A percentile compares a stretch with the other conserved stretches of the same genome.
Evolutionary conservation across 257 asterid species (phyloP).

Genomic region (Apocynum venetum): DNA sequence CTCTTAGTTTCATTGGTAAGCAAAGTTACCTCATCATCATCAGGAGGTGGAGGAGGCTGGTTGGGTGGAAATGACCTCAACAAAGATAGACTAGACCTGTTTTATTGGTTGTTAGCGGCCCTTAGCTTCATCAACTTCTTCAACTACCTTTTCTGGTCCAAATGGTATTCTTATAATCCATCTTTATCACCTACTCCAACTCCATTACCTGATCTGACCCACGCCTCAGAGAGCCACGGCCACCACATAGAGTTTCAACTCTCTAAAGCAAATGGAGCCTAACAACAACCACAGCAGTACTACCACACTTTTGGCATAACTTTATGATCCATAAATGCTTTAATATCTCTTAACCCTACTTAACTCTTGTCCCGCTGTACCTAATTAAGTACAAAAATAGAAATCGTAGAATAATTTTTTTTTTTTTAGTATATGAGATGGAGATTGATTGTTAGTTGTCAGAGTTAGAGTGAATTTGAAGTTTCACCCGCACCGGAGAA

Average conservation of each 20-base stretch:
- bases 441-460: too few species aligned
- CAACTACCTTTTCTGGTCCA: slow-evolving; percentile 62
- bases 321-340: too few species aligned
- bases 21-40: slow-evolving; percentile 34
- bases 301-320: background rate
- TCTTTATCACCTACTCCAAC: background rate
- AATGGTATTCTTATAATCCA: slow-evolving; percentile 57
- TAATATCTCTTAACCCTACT: too few species aligned
- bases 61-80: slow-evolving; percentile 60
- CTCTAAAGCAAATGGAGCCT: slow-evolving; percentile 11
- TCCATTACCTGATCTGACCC: too few species aligned
- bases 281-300: background rate
- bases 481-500: too few species aligned
- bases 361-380: too few species aligned
- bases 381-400: too few species aligned
- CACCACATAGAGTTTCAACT: too few species aligned
- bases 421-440: too few species aligned
- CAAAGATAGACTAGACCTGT: slow-evolving; percentile 61
- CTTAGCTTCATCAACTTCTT: slow-evolving; percentile 63
- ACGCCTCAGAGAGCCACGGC: too few species aligned
- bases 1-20: slow-evolving; percentile 50
- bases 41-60: slow-evolving; percentile 42
- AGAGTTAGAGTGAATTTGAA: too few species aligned
- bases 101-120: slow-evolving; percentile 67
- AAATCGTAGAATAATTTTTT: too few species aligned